These are phyloP conservation scores for Ustilago tritici DNA, from an alignment of 1,284 basidiomycete genomes.

Conservation along the genomic window DNA sequence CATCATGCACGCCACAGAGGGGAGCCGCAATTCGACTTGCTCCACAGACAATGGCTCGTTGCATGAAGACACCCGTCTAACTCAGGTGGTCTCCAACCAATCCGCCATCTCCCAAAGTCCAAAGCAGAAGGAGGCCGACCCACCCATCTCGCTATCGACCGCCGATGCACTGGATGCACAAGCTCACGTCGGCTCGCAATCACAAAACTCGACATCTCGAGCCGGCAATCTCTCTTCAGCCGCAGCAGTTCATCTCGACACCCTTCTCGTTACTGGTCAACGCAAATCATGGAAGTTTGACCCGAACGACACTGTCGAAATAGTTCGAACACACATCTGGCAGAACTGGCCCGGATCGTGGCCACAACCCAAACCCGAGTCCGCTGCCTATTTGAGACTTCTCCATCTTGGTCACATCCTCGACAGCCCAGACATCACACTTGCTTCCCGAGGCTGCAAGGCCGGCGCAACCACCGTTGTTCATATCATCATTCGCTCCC, in stretches of 20 bases:
- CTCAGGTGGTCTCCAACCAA: constrained; percentile 23
- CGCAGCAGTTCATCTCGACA: constrained; percentile 32
- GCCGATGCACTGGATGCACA: constrained; percentile 9
- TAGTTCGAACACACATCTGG: constrained; percentile 29
- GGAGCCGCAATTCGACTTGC: constrained; percentile 34
- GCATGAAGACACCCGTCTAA: constrained; percentile 24
- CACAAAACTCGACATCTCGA: constrained; percentile 6
- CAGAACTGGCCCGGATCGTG: constrained; percentile 38
- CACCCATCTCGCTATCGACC: constrained; percentile 12
- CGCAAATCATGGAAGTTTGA: constrained; percentile 41
- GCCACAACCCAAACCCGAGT: constrained; percentile 43
- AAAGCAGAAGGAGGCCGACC: constrained; percentile 18
- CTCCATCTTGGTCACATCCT: constrained; percentile 49
- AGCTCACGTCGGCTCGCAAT: not conserved
- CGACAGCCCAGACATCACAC: constrained; percentile 27
- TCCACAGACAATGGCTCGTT: constrained; percentile 37
- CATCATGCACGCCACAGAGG: constrained; percentile 31
- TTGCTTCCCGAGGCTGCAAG: constrained; percentile 38
- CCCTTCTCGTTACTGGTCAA: constrained; percentile 37
- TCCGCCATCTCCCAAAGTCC: constrained; percentile 16
- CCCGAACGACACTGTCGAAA: constrained; percentile 22
- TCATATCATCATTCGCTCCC: constrained; percentile 33
- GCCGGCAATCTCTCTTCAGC: constrained; percentile 9
- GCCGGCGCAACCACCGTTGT: constrained; percentile 40
- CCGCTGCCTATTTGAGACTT: constrained; percentile 29